phyloP scores from a whole-genome alignment of 768 basidiomycete genomes.

The Lyophyllum semitale region DNA sequence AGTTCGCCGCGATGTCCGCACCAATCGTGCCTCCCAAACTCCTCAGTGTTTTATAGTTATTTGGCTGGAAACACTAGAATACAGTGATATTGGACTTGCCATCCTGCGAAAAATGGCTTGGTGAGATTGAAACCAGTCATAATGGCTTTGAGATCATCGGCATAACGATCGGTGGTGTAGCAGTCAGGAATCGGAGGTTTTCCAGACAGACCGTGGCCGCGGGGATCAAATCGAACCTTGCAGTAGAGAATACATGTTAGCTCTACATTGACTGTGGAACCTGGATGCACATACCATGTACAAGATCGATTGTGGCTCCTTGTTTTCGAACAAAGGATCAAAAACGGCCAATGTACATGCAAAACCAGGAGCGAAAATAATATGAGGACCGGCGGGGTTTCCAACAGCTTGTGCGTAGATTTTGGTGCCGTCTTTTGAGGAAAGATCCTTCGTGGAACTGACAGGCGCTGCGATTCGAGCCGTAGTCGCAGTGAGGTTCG shows the following conservation, averaged over 20 bases:
- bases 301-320: neutral
- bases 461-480: neutral
- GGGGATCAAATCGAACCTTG: constrained; percentile 35
- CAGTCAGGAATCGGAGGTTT: constrained; percentile 27
- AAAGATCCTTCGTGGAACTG: neutral
- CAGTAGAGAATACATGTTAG: neutral
- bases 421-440: constrained; percentile 10
- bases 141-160: constrained; percentile 34
- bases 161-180: constrained; percentile 28
- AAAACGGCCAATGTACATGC: constrained; percentile 8
- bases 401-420: constrained; percentile 7
- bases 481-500: neutral
- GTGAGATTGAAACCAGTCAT: constrained; percentile 26
- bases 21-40: constrained; percentile 24
- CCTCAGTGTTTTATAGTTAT: neutral
- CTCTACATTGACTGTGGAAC: neutral
- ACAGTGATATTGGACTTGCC: constrained; percentile 22
- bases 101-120: constrained; percentile 31
- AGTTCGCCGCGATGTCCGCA: constrained; percentile 28
- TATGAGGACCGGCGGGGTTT: constrained; percentile 4
- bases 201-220: constrained; percentile 35
- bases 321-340: constrained; percentile 11
- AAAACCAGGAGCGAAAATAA: constrained; percentile 15
- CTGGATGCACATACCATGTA: constrained; percentile 5
- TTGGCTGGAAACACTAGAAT: neutral